phyloP scores from a whole-genome alignment of 2,329 filamentous ascomycete species.

The Ophiostoma pallidulum region DNA sequence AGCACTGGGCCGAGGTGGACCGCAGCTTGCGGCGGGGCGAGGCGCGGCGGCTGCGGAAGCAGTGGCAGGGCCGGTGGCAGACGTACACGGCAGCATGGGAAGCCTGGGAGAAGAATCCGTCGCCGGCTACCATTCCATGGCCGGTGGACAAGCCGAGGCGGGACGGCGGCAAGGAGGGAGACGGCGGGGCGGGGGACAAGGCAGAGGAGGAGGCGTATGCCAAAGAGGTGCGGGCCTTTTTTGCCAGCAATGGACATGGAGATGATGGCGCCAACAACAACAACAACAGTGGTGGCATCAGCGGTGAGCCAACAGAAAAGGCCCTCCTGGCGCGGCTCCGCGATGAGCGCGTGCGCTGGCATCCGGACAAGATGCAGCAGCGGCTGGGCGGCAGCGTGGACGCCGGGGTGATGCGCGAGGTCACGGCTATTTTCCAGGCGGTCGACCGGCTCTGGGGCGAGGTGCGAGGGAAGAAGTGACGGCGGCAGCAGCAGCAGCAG shows the following conservation, averaged over 20 bases:
- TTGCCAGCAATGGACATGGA: constrained; percentile 41
- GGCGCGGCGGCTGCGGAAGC: constrained; percentile 45
- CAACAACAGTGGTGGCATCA: neutral
- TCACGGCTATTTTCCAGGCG: constrained; percentile 87
- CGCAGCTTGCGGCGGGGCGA: constrained; percentile 57
- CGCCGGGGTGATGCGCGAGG: constrained; percentile 59
- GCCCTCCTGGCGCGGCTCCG: constrained; percentile 52
- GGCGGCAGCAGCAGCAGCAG: too few species aligned
- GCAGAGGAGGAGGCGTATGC: constrained; percentile 23
- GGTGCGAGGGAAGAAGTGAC: constrained; percentile 27
- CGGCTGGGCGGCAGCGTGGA: constrained; percentile 64
- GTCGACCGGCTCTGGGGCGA: constrained; percentile 75
- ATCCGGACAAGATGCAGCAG: constrained; percentile 96
- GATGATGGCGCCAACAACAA: too few species aligned
- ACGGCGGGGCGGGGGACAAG: neutral
- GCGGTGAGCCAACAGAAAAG: constrained; percentile 30
- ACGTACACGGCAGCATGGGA: constrained; percentile 57
- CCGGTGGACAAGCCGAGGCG: constrained; percentile 43
- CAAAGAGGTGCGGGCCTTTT: constrained; percentile 58
- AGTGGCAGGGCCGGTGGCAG: constrained; percentile 53
- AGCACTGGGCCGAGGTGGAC: constrained; percentile 48
- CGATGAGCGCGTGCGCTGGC: constrained; percentile 83
- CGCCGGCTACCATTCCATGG: constrained; percentile 47
- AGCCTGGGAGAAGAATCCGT: constrained; percentile 34
- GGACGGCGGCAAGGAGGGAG: neutral